These are phyloP conservation scores for Neurospora discreta DNA, from an alignment of 495 filamentous ascomycete genomes.

Conservation along the genomic window DNA sequence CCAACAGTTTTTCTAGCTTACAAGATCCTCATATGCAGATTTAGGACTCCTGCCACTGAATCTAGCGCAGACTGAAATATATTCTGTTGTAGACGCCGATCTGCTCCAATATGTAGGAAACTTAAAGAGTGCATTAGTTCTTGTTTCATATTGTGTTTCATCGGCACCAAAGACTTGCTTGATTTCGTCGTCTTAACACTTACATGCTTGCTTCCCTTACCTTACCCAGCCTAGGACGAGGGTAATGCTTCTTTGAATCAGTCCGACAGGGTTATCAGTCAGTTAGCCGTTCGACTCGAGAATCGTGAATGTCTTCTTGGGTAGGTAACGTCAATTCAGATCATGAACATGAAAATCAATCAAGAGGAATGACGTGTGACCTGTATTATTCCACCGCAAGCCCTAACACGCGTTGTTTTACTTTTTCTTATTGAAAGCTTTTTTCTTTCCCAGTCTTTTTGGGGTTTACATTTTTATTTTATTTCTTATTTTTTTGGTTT, in stretches of 20 bases:
- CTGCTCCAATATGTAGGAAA: neutral
- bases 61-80: neutral
- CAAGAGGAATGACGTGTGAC: neutral
- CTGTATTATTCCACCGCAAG: neutral
- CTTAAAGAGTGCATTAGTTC: neutral
- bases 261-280: neutral
- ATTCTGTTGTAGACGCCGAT: neutral
- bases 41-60: neutral
- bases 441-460: too few species aligned
- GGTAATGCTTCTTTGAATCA: neutral
- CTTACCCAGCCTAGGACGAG: neutral
- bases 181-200: neutral
- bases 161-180: neutral
- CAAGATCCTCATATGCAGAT: neutral
- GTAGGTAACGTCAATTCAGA: neutral
- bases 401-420: neutral
- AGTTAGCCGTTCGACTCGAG: neutral
- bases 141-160: neutral
- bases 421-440: too few species aligned
- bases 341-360: neutral
- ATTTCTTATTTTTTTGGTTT: too few species aligned
- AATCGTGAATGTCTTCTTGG: neutral
- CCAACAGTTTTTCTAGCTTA: neutral
- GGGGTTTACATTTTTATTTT: too few species aligned
- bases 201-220: neutral